Percentiles rank a stretch among this genome's conserved stretches.
phyloP scores from a whole-genome alignment of 495 filamentous ascomycete species.

The Aspergillus sparsus region DNA sequence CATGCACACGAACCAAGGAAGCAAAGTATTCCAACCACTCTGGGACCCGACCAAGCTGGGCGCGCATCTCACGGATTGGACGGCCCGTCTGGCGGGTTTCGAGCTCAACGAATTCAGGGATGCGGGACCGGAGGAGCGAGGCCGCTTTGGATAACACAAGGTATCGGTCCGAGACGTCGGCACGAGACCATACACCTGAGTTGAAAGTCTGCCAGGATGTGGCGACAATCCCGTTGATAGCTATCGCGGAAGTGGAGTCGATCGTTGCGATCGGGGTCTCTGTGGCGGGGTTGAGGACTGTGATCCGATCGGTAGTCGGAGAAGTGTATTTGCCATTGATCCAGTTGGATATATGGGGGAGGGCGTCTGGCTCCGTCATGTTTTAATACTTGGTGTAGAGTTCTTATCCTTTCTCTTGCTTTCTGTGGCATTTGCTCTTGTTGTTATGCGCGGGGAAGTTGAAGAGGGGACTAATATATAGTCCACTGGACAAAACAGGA shows the following conservation, averaged over 20 bases:
- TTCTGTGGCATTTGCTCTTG: not conserved
- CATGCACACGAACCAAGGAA: constrained; percentile 58
- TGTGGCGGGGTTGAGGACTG: constrained; percentile 30
- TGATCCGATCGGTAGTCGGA: constrained; percentile 16
- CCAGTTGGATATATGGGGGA: constrained; percentile 33
- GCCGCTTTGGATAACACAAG: constrained; percentile 59
- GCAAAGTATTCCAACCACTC: constrained; percentile 69
- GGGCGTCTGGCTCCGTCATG: constrained; percentile 14
- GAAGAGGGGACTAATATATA: no score
- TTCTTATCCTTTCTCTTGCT: not conserved
- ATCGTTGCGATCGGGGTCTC: constrained; percentile 38
- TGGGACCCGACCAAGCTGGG: constrained; percentile 61
- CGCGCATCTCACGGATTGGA: constrained; percentile 63
- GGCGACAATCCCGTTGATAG: constrained; percentile 47
- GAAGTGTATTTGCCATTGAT: constrained; percentile 28
- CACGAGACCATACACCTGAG: constrained; percentile 58
- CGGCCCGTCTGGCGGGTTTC: constrained; percentile 65
- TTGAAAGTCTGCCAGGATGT: constrained; percentile 52
- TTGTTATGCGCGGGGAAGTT: not conserved
- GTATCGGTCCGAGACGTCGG: constrained; percentile 53
- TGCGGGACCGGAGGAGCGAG: constrained; percentile 45
- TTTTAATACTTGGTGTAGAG: not conserved
- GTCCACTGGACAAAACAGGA: no score
- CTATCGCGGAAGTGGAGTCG: constrained; percentile 50
- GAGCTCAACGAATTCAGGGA: constrained; percentile 54